Base-by-base conservation (phyloP, 345 rosid genomes). In the Syzygium jambos region DNA sequence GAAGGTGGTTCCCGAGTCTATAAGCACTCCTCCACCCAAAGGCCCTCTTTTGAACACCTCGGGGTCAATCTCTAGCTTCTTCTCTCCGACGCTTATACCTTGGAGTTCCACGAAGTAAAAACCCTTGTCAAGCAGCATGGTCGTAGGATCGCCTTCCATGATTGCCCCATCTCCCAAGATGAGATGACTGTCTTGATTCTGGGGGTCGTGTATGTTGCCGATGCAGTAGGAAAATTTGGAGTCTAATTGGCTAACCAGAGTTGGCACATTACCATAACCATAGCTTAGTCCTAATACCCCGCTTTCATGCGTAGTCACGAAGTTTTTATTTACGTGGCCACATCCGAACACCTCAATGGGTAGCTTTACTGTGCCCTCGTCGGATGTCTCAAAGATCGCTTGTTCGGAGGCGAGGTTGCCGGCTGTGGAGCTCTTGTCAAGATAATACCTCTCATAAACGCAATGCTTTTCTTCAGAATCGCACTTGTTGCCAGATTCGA, bases 11-110 rank as follows among this genome's bases (percentile, higher is more conserved):
- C 88, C 88, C 22, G 85, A 53, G 88, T 87, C 86, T 77, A 88
- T 22, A 89, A 85, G 10, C 46, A 86, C 84, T 89, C 82, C 89
- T 87, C 73, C 83, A 89, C 94, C 17, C 89, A 56, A 9, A 91
- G 13, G 19, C 46, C 43, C 19, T 6, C 10, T 19, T 43, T 56
- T 19, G 51, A 87, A 82, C 10, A 15, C 56, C 34, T 13, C 0
- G 27, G 86, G 88, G 53, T 87, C 52, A 85, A 6, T 87, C 53
- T 55, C 85, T 77, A 49, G 93, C 87, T 89, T 93, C 92, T 9
- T 86, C 61, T 25, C 73, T n/a, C 34, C 4, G 73, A 61, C 15
- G 19, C 73, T 61, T 61, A 61, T 61, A 63, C 73, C 73, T 63
- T 63, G 73, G 38, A n/a, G 73, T 16, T 63, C 73, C 73, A 63